Conservation (phyloP, 176 grass and related monocot genomes). For the Puccinellia tenuiflora region DNA sequence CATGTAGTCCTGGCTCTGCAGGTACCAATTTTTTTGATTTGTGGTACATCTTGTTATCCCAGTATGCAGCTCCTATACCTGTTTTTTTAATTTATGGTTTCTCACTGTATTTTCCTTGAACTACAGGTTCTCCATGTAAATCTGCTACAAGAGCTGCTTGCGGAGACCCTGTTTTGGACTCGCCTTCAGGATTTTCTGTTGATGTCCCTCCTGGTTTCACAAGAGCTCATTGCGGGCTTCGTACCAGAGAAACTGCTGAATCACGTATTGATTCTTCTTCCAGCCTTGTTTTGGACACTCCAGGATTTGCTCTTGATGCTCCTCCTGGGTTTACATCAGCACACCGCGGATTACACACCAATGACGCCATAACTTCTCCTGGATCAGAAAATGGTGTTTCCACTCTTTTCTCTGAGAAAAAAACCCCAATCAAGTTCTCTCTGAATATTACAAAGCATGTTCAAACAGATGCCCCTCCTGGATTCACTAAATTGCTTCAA, state of each 20-base stretch:
- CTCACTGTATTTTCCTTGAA: not conserved
- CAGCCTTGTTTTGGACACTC: slow-evolving; percentile 19
- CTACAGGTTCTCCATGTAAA: slow-evolving; percentile 17
- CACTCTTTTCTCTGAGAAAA: slow-evolving; percentile 18
- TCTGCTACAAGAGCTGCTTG: slow-evolving; percentile 14
- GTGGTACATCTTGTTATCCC: slow-evolving; percentile 12
- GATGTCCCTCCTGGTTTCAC: slow-evolving; percentile 33
- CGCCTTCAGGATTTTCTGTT: not conserved
- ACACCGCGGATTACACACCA: not conserved
- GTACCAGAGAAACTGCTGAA: not conserved
- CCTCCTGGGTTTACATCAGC: slow-evolving; percentile 40
- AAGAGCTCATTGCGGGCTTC: not conserved
- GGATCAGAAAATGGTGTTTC: slow-evolving; percentile 22
- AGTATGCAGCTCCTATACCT: not conserved
- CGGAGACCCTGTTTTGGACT: slow-evolving; percentile 15
- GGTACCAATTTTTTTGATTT: not conserved
- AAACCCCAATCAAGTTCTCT: slow-evolving; percentile 29
- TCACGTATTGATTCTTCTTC: not conserved
- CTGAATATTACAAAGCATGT: slow-evolving; percentile 20
- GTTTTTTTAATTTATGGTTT: slow-evolving; percentile 4
- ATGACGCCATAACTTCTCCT: not conserved
- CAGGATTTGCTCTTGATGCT: not conserved
- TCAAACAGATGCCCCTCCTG: slow-evolving; percentile 19
- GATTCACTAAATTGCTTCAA: slow-evolving; percentile 11
- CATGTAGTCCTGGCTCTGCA: not conserved